These are phyloP conservation scores for Fusarium pseudoanthophilum DNA, from an alignment of 2,329 filamentous ascomycete species.

Conservation along the genomic window DNA sequence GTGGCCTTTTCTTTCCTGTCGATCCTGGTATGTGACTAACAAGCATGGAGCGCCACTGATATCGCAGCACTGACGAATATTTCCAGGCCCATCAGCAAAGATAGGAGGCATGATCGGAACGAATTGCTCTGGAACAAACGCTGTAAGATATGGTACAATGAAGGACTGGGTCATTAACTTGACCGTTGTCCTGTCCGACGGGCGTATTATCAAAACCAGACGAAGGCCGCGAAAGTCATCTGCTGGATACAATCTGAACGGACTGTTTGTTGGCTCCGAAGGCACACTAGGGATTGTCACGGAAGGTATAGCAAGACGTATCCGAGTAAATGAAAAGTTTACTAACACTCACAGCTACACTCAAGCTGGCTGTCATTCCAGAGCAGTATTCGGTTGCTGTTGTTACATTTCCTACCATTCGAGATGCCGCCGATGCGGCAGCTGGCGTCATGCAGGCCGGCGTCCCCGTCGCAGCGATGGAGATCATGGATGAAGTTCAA, in stretches of 20 bases:
- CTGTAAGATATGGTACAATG: conserved; percentile 85
- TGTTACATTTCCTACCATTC: conserved; percentile 80
- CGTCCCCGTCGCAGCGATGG: conserved; percentile 79
- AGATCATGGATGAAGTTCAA: conserved; percentile 90
- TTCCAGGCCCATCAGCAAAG: conserved; percentile 70
- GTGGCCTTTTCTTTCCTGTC: conserved; percentile 88
- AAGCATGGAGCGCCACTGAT: too few relatives aligned
- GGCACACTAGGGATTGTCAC: conserved; percentile 85
- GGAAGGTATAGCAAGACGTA: conserved; percentile 61
- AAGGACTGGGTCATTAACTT: conserved; percentile 88
- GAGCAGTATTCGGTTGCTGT: conserved; percentile 82
- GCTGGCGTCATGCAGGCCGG: conserved; percentile 80
- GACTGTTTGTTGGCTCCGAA: conserved; percentile 83
- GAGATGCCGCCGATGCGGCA: conserved; percentile 79
- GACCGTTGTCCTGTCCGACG: conserved; percentile 83
- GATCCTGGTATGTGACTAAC: conserved; percentile 71
- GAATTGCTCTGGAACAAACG: conserved; percentile 81
- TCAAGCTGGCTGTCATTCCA: conserved; percentile 82
- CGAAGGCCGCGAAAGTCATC: conserved; percentile 82
- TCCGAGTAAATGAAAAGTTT: background rate
- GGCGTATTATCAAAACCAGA: conserved; percentile 81
- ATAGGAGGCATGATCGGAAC: conserved; percentile 88
- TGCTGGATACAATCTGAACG: conserved; percentile 85
- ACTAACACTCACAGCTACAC: conserved; percentile 64
- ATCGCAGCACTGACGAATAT: background rate